Percentiles rank a stretch among this genome's conserved stretches.
Conservation (phyloP, 768 basidiomycete species). For the Russula emetica region DNA sequence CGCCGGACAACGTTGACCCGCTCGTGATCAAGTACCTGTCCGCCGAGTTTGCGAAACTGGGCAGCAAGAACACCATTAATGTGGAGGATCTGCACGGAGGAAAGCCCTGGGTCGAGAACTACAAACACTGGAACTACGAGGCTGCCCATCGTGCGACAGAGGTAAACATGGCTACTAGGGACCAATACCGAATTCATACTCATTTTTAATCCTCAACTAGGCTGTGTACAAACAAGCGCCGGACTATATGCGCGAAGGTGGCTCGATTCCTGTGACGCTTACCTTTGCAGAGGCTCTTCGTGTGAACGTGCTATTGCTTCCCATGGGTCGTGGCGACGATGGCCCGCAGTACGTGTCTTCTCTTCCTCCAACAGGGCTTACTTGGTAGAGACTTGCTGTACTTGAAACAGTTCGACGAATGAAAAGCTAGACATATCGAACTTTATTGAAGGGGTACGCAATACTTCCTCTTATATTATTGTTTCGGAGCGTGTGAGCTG, state of each 20-base stretch:
- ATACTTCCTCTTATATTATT: not conserved
- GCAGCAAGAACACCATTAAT: constrained; percentile 74
- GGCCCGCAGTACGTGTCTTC: constrained; percentile 72
- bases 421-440: constrained; percentile 92
- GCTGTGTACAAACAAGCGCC: constrained; percentile 67
- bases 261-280: constrained; percentile 89
- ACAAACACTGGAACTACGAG: constrained; percentile 89
- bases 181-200: not conserved
- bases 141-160: constrained; percentile 86
- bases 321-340: constrained; percentile 93
- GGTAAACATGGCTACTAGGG: constrained; percentile 35
- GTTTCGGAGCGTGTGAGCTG: not conserved
- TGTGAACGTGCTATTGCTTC: constrained; percentile 83
- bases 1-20: constrained; percentile 66
- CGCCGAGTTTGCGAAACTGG: constrained; percentile 78
- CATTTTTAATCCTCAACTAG: constrained; percentile 25
- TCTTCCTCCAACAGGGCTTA: not conserved
- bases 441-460: constrained; percentile 76
- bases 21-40: constrained; percentile 68
- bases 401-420: constrained; percentile 66
- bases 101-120: constrained; percentile 83
- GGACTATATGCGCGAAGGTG: constrained; percentile 87
- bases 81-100: constrained; percentile 76
- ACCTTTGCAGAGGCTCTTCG: constrained; percentile 87
- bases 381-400: not conserved